Evolutionary conservation across 108 stramenopile genomes (phyloP), one percentile per base, ranked within the genome.

Genomic region (Skeletonema grethae): DNA sequence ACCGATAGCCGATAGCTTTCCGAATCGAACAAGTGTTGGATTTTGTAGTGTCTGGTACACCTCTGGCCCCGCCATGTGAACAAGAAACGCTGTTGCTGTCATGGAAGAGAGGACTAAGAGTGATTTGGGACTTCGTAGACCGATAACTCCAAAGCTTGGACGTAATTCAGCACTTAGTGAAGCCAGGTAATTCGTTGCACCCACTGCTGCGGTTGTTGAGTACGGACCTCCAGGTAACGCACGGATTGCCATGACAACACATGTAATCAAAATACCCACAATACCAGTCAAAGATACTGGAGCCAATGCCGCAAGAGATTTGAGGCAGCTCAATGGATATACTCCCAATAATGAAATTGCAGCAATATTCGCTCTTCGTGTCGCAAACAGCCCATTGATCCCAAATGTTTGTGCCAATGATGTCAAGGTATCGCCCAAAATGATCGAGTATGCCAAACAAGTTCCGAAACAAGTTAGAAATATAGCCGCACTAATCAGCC

Each of bases 41-140:
- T 86, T 53, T 68, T 89, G 61, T 13, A 97, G 50, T 38, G 91
- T 81, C 28, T 87, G 74, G 69, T 89, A 95, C 65, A 98, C 96
- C 53, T 90, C 82, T 7, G 95, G 97, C 18, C 94, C 96, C 31
- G 90, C 88, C 82, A 95, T 96, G 79, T 98, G 97, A 61, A 90
- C 94, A 57, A 95, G 82, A 66, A 85, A 95, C 8, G 96, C 86
- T 3, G 91, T 89, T 35, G 91, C 88, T 15, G 88, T 84, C 97
- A 98, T 98, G 28, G 88, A 87, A 36, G 90, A 73, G 24, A 96
- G 50, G 11, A 97, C 84, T 0, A 95, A 67, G 0, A 84, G 73
- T 11, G 88, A 82, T 0, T 24, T 35, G 10, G 88, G 92, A 67
- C 84, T 78, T 8, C 82, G 41, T 6, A 77, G 15, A 28, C 77